Evolutionary conservation across 2,329 filamentous ascomycete genomes (phyloP).

Genomic region (Monilinia fructicola): DNA sequence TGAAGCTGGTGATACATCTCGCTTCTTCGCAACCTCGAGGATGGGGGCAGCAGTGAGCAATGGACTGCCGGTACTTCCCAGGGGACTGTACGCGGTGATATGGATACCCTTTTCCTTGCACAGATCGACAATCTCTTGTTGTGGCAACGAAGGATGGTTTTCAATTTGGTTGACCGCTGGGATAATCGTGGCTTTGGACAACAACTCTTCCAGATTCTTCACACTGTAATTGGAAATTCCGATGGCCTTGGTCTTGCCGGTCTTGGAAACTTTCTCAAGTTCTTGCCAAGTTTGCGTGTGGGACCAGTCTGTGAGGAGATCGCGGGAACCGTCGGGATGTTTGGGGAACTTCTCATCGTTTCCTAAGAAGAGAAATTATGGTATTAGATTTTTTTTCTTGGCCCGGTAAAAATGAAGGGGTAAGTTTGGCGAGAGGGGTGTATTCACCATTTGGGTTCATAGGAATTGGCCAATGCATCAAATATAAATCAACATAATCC

Average conservation of each 20-base stretch:
- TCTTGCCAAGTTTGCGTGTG: constrained; percentile 76
- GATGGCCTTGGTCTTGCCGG: constrained; percentile 54
- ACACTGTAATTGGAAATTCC: constrained; percentile 48
- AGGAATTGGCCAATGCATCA: constrained; percentile 81
- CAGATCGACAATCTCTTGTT: constrained; percentile 52
- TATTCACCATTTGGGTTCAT: constrained; percentile 70
- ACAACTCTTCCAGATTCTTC: constrained; percentile 41
- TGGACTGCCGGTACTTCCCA: constrained; percentile 42
- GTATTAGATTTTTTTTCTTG: constrained; percentile 17
- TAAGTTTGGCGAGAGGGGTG: not conserved
- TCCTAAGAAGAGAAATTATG: constrained; percentile 43
- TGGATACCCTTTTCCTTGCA: constrained; percentile 52
- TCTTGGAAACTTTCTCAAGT: constrained; percentile 65
- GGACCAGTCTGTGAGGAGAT: constrained; percentile 67
- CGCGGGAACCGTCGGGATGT: constrained; percentile 68
- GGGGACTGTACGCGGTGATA: constrained; percentile 52
- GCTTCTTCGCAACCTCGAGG: constrained; percentile 64
- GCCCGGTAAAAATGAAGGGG: constrained; percentile 18
- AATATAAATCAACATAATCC: constrained; percentile 77
- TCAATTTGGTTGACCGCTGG: constrained; percentile 62
- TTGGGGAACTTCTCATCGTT: constrained; percentile 75
- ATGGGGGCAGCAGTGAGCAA: constrained; percentile 60
- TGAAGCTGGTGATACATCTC: constrained; percentile 58
- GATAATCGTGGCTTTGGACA: constrained; percentile 46
- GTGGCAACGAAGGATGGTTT: constrained; percentile 57